A percentile compares a stretch with the other conserved stretches of the same genome.
Conservation (phyloP, 208 protist species). For the Leptomonas seymouri region DNA sequence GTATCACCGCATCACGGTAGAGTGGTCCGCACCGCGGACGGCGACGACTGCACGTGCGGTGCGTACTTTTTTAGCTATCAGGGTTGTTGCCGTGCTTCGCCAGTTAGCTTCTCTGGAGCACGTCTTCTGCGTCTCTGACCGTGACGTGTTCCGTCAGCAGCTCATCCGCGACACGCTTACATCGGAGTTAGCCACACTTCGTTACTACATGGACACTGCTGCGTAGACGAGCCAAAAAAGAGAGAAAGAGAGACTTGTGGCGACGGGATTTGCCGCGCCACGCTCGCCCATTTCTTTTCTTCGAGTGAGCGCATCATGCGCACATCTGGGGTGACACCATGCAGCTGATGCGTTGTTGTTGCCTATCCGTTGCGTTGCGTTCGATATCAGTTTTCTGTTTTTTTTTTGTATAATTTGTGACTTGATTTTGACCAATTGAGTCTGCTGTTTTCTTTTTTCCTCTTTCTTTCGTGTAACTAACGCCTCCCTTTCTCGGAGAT, state of each 20-base stretch:
- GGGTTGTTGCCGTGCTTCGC: constrained; percentile 8
- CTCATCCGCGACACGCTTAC: constrained; percentile 39
- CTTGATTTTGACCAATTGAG: too few relatives aligned
- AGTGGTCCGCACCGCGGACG: constrained; percentile 45
- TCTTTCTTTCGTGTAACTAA: neutral
- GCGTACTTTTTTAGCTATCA: constrained; percentile 24
- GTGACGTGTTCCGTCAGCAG: constrained; percentile 28
- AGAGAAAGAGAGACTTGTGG: neutral
- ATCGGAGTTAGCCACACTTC: constrained; percentile 51
- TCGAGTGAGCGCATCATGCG: too few relatives aligned
- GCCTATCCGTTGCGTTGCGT: too few relatives aligned
- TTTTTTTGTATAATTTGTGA: too few relatives aligned
- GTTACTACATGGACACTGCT: constrained; percentile 22
- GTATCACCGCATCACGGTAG: constrained; percentile 45
- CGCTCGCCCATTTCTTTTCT: too few relatives aligned
- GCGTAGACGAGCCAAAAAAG: neutral
- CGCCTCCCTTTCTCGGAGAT: too few relatives aligned
- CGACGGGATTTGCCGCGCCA: too few relatives aligned
- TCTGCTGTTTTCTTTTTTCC: constrained; percentile 1
- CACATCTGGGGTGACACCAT: too few relatives aligned
- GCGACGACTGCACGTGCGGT: constrained; percentile 6
- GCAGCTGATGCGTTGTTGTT: too few relatives aligned
- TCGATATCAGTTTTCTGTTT: too few relatives aligned
- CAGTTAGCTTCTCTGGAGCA: constrained; percentile 12
- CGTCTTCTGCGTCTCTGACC: constrained; percentile 25